Evolutionary conservation across 1,284 basidiomycete species (phyloP).

Genomic region (Hemileia vastatrix): DNA sequence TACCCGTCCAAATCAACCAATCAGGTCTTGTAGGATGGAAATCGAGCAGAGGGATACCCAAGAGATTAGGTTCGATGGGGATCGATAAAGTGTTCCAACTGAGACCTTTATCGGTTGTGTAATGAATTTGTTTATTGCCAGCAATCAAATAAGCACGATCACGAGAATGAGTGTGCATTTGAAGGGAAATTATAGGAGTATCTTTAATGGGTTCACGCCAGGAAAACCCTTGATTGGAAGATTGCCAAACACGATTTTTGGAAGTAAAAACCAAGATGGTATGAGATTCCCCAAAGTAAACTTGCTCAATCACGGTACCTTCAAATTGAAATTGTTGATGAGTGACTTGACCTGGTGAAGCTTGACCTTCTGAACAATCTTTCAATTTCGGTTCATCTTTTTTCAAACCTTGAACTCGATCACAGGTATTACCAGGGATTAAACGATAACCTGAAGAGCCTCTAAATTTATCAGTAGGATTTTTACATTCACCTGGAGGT

Average conservation of each 20-base stretch:
- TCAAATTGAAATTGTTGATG: conserved; percentile 60
- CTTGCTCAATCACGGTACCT: conserved; percentile 60
- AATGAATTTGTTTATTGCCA: conserved; percentile 56
- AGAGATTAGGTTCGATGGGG: conserved; percentile 65
- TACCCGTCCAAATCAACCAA: conserved; percentile 80
- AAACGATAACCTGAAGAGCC: conserved; percentile 86
- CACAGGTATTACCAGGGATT: conserved; percentile 87
- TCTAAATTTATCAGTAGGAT: conserved; percentile 58
- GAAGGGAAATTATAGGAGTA: conserved; percentile 67
- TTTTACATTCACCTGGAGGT: conserved; percentile 64
- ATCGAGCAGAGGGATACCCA: conserved; percentile 65
- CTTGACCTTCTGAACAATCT: conserved; percentile 54
- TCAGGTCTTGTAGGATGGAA: conserved; percentile 79
- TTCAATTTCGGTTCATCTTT: conserved; percentile 66
- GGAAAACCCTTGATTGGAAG: conserved; percentile 82
- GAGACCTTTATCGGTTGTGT: conserved; percentile 67
- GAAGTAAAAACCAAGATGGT: conserved; percentile 72
- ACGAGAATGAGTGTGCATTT: conserved; percentile 66
- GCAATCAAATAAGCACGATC: conserved; percentile 88
- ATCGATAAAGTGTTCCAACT: conserved; percentile 59
- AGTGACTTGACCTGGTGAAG: conserved; percentile 44
- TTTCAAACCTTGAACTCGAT: conserved; percentile 50
- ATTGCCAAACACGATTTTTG: conserved; percentile 79
- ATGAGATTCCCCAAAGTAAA: conserved; percentile 70
- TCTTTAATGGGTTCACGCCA: conserved; percentile 59